Evolutionary conservation across 108 stramenopile species (phyloP).

Genomic region (Nitzschia sp.): DNA sequence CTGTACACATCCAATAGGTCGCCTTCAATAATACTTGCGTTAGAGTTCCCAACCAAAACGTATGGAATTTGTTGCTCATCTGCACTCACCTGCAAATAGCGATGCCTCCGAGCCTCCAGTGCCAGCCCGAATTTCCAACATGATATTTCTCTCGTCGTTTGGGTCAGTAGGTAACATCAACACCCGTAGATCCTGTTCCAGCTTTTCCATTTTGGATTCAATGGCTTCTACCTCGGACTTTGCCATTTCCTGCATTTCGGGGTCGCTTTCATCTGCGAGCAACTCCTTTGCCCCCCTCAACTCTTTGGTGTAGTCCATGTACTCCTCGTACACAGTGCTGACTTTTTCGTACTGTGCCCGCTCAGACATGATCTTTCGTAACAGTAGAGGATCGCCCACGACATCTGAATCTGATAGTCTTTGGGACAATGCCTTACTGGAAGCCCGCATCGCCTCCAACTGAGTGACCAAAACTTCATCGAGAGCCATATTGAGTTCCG

Average conservation of each 20-base stretch:
- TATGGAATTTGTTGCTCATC: background rate
- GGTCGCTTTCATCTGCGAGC: conserved; percentile 83
- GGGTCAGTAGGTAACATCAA: conserved; percentile 84
- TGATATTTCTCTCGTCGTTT: conserved; percentile 89
- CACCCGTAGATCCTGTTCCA: conserved; percentile 65
- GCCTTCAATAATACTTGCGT: conserved; percentile 21
- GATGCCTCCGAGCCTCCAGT: conserved; percentile 96
- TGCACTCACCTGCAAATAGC: conserved; percentile 81
- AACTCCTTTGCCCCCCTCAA: conserved; percentile 71
- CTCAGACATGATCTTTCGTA: conserved; percentile 77
- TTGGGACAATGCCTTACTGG: conserved; percentile 76
- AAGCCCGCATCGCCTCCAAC: conserved; percentile 70
- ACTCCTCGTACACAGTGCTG: conserved; percentile 73
- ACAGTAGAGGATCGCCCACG: conserved; percentile 63
- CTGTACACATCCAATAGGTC: conserved; percentile 91
- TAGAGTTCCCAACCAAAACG: background rate
- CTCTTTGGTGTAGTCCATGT: conserved; percentile 59
- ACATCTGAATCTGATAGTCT: conserved; percentile 87
- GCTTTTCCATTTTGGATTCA: conserved; percentile 61
- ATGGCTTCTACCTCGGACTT: conserved; percentile 74
- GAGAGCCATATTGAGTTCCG: conserved; percentile 29
- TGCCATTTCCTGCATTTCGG: conserved; percentile 87
- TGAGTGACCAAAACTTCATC: conserved; percentile 65
- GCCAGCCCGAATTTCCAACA: conserved; percentile 96
- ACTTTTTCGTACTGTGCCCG: conserved; percentile 77